Evolutionary conservation across 352 stramenopile species (phyloP).

Genomic region (Plasmopara muralis): DNA sequence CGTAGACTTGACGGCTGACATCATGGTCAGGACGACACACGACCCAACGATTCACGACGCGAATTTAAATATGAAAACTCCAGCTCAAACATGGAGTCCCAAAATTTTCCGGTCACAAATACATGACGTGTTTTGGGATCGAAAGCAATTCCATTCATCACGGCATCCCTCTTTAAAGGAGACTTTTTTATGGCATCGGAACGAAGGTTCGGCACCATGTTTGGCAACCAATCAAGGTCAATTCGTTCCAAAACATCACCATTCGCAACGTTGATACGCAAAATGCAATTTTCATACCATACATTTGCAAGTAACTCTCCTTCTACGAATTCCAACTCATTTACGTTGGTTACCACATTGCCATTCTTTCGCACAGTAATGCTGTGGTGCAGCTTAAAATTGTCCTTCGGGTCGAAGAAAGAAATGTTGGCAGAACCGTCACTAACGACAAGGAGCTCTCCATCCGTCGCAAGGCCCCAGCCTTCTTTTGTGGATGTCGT

Average conservation of each 20-base stretch:
- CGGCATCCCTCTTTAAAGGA: conserved; percentile 43
- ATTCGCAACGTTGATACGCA: conserved; percentile 68
- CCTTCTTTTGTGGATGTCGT: conserved; percentile 78
- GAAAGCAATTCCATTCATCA: conserved; percentile 88
- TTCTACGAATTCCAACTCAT: conserved; percentile 84
- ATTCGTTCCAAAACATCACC: conserved; percentile 65
- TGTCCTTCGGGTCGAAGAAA: conserved; percentile 66
- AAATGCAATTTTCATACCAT: conserved; percentile 70
- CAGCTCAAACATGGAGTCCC: conserved; percentile 81
- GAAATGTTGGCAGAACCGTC: conserved; percentile 71
- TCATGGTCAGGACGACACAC: no score
- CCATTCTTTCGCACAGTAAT: conserved; percentile 51
- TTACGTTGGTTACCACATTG: conserved; percentile 47
- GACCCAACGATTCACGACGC: conserved; percentile 1
- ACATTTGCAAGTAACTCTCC: conserved; percentile 83
- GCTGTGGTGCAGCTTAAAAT: conserved; percentile 45
- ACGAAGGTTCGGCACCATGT: conserved; percentile 54
- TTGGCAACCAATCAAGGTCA: conserved; percentile 56
- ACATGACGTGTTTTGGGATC: conserved; percentile 52
- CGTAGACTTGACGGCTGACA: no score
- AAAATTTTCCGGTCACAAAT: conserved; percentile 78
- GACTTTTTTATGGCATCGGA: conserved; percentile 36
- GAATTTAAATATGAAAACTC: conserved; percentile 49
- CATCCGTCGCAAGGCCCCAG: conserved; percentile 85
- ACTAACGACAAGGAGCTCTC: conserved; percentile 74